These are phyloP conservation scores for Blastobotrys mokoenaii DNA, from an alignment of 805 yeast genomes.

Conservation along the genomic window DNA sequence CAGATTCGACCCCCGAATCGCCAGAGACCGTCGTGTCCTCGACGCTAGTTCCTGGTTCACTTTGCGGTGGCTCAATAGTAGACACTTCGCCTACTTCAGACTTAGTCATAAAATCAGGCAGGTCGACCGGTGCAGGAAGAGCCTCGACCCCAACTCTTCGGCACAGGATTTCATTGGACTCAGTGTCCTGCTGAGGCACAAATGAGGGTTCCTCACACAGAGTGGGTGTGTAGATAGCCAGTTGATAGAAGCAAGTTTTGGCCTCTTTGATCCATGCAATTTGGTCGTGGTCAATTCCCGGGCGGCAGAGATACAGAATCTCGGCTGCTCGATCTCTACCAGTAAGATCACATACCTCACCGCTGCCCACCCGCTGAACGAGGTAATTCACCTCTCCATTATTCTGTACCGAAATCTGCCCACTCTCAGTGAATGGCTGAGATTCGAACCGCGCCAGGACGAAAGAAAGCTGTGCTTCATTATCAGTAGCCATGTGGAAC, in stretches of 20 bases:
- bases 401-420: conserved; percentile 18
- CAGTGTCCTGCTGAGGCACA: conserved; percentile 26
- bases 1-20: too few species aligned
- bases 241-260: conserved; percentile 49
- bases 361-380: conserved; percentile 37
- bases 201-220: conserved; percentile 38
- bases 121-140: neutral
- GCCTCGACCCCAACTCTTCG: conserved; percentile 8
- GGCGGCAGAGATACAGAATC: conserved; percentile 49
- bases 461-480: conserved; percentile 17
- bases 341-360: conserved; percentile 55
- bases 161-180: conserved; percentile 22
- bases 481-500: conserved; percentile 30
- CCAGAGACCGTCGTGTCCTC: too few species aligned
- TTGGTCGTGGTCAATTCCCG: conserved; percentile 23
- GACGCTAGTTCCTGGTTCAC: too few species aligned
- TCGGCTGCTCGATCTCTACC: conserved; percentile 44
- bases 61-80: too few species aligned
- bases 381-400: conserved; percentile 18
- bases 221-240: conserved; percentile 41
- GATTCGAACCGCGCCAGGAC: conserved; percentile 25
- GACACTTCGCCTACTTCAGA: too few species aligned
- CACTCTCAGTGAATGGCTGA: neutral
- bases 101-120: neutral
- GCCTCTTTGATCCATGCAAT: conserved; percentile 41